Conservation (phyloP, 1,139 yeast genomes). For the Candida tropicalis region DNA sequence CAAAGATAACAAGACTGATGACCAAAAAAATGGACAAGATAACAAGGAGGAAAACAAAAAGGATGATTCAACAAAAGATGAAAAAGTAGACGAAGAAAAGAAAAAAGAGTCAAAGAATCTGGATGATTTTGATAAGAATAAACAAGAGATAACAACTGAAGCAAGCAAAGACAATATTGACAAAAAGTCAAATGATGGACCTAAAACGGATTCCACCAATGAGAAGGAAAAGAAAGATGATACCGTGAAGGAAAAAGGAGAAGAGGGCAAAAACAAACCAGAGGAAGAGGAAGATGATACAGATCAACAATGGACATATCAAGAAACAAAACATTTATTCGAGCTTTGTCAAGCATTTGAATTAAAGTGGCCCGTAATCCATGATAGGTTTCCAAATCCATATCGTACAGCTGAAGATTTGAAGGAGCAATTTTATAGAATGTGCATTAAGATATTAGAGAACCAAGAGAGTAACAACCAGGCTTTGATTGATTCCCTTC, state of each 20-base stretch:
- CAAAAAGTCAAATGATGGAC: slow-evolving; percentile 9
- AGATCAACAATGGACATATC: slow-evolving; percentile 59
- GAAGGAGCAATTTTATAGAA: slow-evolving; percentile 74
- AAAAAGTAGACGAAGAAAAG: neutral
- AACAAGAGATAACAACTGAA: slow-evolving; percentile 7
- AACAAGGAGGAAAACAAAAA: slow-evolving; percentile 4
- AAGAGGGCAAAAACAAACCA: slow-evolving; percentile 7
- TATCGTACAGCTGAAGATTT: slow-evolving; percentile 68
- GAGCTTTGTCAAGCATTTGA: slow-evolving; percentile 74
- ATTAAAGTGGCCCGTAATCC: slow-evolving; percentile 82
- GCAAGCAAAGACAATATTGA: slow-evolving; percentile 5
- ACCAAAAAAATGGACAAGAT: slow-evolving; percentile 3
- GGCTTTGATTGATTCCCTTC: slow-evolving; percentile 50
- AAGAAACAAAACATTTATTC: slow-evolving; percentile 77
- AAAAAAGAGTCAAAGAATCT: slow-evolving; percentile 3
- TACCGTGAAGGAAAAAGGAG: slow-evolving; percentile 7
- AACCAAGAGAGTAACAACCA: slow-evolving; percentile 53
- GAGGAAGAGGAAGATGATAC: slow-evolving; percentile 10
- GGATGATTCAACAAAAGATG: slow-evolving; percentile 3
- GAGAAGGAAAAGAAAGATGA: slow-evolving; percentile 6
- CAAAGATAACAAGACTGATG: slow-evolving; percentile 2
- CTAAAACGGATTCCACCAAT: too few relatives aligned
- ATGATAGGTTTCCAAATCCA: slow-evolving; percentile 64
- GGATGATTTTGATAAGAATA: slow-evolving; percentile 9
- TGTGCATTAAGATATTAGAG: slow-evolving; percentile 39